A percentile compares a stretch with the other conserved stretches of the same genome.
phyloP scores from a whole-genome alignment of 2,329 filamentous ascomycete species.

The Fusarium sp. region DNA sequence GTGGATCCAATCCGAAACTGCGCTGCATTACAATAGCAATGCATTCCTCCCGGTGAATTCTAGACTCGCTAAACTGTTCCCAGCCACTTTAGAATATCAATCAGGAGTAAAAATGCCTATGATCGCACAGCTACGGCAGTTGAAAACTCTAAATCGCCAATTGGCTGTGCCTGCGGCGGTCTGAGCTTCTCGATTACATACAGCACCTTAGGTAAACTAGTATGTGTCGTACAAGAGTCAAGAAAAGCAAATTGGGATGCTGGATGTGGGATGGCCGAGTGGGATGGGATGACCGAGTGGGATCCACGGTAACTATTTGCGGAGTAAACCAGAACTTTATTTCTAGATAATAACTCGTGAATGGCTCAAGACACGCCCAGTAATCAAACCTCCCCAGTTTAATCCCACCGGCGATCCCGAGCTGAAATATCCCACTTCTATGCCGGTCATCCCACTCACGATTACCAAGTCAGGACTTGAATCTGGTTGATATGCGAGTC shows the following conservation, averaged over 20 bases:
- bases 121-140: too few relatives aligned
- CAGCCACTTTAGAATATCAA: not conserved
- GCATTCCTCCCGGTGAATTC: not conserved
- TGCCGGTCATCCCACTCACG: conserved; percentile 39
- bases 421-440: conserved; percentile 39
- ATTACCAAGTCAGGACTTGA: conserved; percentile 43
- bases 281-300: conserved; percentile 22
- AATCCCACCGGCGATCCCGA: conserved; percentile 6
- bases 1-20: not conserved
- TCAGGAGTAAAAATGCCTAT: too few relatives aligned
- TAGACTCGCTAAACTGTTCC: not conserved
- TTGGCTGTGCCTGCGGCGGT: not conserved
- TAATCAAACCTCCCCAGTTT: not conserved
- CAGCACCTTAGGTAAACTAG: too few relatives aligned
- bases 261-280: conserved; percentile 33
- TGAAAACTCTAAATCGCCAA: not conserved
- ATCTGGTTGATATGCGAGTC: conserved; percentile 21
- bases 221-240: not conserved
- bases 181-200: not conserved
- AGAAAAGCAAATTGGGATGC: not conserved
- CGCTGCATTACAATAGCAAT: not conserved
- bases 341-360: accelerated
- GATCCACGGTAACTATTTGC: not conserved
- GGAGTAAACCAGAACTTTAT: not conserved
- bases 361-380: not conserved